phyloP scores from a whole-genome alignment of 2,329 filamentous ascomycete genomes.

The Talaromyces sp. region DNA sequence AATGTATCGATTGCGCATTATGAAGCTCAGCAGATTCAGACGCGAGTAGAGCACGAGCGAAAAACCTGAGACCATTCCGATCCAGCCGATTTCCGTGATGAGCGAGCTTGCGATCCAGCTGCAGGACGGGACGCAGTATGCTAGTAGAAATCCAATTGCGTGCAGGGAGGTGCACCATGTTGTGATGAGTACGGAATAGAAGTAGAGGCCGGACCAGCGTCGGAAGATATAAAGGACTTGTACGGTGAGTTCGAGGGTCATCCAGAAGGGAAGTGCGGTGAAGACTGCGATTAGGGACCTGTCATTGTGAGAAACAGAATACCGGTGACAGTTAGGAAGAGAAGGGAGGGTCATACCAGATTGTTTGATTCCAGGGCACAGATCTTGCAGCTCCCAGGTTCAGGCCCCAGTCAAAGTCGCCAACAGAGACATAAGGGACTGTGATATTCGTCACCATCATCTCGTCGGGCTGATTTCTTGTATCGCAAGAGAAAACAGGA shows the following conservation, averaged over 20 bases:
- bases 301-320: not conserved
- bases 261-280: slow-evolving; percentile 16
- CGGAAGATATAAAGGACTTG: slow-evolving; percentile 22
- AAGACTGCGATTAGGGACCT: slow-evolving; percentile 17
- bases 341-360: slow-evolving; percentile 7
- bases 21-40: slow-evolving; percentile 36
- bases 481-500: not conserved
- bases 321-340: not conserved
- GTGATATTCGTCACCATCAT: slow-evolving; percentile 15
- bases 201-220: slow-evolving; percentile 23
- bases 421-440: slow-evolving; percentile 14
- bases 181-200: slow-evolving; percentile 24
- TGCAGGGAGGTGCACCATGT: slow-evolving; percentile 21
- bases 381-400: not conserved
- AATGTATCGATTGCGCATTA: slow-evolving; percentile 16
- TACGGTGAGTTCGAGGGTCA: slow-evolving; percentile 22
- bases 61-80: slow-evolving; percentile 40
- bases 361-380: slow-evolving; percentile 15
- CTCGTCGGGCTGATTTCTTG: not conserved
- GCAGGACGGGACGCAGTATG: slow-evolving; percentile 26
- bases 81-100: slow-evolving; percentile 33
- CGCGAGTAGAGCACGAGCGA: slow-evolving; percentile 42
- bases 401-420: slow-evolving; percentile 14
- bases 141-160: slow-evolving; percentile 21
- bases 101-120: slow-evolving; percentile 25